Conservation (phyloP, 2,329 filamentous ascomycete genomes). For the Trichoderma koningiopsis region DNA sequence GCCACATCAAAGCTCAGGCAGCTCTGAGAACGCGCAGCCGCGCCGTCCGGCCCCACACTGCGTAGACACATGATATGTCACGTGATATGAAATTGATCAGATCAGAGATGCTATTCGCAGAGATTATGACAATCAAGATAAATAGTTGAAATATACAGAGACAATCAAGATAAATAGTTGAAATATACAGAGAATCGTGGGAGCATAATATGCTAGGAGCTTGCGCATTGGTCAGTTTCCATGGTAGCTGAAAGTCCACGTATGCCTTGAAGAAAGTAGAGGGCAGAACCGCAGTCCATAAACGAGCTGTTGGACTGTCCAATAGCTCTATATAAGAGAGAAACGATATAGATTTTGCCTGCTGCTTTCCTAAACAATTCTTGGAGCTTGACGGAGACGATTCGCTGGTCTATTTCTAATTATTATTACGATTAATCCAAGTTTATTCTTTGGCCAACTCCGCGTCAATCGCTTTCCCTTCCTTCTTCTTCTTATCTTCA, state of each 20-base stretch:
- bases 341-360: not conserved
- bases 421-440: not conserved
- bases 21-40: slow-evolving; percentile 50
- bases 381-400: not conserved
- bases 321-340: not conserved
- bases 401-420: not conserved
- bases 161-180: not conserved
- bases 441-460: slow-evolving; percentile 28
- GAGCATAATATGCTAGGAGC: not conserved
- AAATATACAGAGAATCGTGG: not conserved
- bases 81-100: not conserved
- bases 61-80: not conserved
- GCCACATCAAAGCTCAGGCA: slow-evolving; percentile 46
- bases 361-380: not conserved
- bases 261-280: not conserved
- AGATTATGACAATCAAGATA: not conserved
- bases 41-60: slow-evolving; percentile 14
- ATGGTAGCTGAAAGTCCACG: not conserved
- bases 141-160: not conserved
- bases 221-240: not conserved
- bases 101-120: not conserved
- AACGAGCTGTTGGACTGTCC: not conserved
- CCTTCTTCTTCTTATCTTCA: slow-evolving; percentile 53
- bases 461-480: slow-evolving; percentile 34
- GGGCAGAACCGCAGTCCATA: not conserved